phyloP scores from a whole-genome alignment of 139 green algal genomes.

The Closterium sp. region DNA sequence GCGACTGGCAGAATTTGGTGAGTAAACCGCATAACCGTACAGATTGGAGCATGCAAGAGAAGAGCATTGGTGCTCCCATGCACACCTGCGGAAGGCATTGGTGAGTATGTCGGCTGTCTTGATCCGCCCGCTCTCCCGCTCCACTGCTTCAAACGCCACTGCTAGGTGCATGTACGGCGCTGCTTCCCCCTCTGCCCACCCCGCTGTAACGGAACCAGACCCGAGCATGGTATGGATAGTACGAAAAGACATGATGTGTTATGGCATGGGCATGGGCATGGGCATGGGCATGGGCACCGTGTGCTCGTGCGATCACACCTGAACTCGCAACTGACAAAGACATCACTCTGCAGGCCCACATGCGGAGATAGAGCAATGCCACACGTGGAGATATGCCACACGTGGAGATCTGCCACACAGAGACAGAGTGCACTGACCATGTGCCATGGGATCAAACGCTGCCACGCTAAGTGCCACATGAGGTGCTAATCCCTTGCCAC shows the following conservation, averaged over 20 bases:
- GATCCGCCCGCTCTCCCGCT: constrained; percentile 44
- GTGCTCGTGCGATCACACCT: no score
- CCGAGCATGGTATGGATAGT: background rate
- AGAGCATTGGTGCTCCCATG: no score
- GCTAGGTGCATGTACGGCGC: constrained; percentile 81
- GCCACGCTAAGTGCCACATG: background rate
- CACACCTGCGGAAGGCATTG: constrained; percentile 52
- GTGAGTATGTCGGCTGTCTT: constrained; percentile 52
- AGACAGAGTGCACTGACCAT: constrained; percentile 2
- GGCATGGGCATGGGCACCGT: background rate
- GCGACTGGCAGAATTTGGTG: no score
- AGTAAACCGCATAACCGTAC: no score
- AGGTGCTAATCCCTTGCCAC: background rate
- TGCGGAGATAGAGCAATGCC: no score
- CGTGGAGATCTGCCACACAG: no score
- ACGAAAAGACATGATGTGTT: background rate
- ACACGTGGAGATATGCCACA: no score
- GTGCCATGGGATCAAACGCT: constrained; percentile 4
- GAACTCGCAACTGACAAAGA: no score
- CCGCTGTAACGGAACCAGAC: constrained; percentile 19
- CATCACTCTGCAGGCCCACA: no score
- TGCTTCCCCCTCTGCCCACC: constrained; percentile 27
- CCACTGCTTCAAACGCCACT: constrained; percentile 58
- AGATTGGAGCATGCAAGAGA: constrained; percentile 1
- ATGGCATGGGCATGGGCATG: background rate